A percentile compares a stretch with the other conserved stretches of the same genome.
Evolutionary conservation across 495 filamentous ascomycete genomes (phyloP).

Genomic region (Aspergillus biplanus): DNA sequence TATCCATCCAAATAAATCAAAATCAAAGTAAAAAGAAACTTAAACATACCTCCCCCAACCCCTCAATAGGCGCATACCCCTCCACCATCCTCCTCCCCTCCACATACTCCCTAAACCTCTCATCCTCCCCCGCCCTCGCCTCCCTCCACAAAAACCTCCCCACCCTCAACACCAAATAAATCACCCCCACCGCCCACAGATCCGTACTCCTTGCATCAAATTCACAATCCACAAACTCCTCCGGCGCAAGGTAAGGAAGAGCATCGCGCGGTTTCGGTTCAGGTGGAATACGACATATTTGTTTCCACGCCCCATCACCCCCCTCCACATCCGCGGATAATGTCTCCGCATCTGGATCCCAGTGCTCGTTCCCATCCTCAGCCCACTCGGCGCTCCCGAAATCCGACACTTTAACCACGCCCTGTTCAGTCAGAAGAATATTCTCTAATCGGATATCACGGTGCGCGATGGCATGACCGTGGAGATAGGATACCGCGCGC

Average conservation of each 20-base stretch:
- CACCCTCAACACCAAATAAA: conserved; percentile 23
- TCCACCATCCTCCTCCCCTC: neutral
- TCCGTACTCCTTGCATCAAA: conserved; percentile 22
- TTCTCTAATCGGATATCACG: conserved; percentile 65
- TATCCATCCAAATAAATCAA: neutral
- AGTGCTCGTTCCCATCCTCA: conserved; percentile 23
- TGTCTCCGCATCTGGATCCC: neutral
- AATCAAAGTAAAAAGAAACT: neutral
- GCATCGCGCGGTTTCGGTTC: neutral
- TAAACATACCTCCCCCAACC: conserved; percentile 12
- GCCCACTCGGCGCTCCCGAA: conserved; percentile 11
- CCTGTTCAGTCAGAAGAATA: conserved; percentile 37
- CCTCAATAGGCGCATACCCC: conserved; percentile 14
- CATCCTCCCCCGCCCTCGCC: conserved; percentile 17
- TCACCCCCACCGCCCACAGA: conserved; percentile 29
- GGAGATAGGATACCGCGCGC: conserved; percentile 57
- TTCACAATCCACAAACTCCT: conserved; percentile 25
- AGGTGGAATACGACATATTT: neutral
- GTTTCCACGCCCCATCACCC: neutral
- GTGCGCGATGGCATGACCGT: conserved; percentile 54
- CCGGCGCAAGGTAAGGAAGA: neutral
- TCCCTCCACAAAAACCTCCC: conserved; percentile 24
- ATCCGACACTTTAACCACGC: neutral
- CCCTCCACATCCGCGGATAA: neutral
- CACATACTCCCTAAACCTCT: conserved; percentile 8